Evolutionary conservation across 495 filamentous ascomycete species (phyloP).

Genomic region (Amniculicola lignicola): DNA sequence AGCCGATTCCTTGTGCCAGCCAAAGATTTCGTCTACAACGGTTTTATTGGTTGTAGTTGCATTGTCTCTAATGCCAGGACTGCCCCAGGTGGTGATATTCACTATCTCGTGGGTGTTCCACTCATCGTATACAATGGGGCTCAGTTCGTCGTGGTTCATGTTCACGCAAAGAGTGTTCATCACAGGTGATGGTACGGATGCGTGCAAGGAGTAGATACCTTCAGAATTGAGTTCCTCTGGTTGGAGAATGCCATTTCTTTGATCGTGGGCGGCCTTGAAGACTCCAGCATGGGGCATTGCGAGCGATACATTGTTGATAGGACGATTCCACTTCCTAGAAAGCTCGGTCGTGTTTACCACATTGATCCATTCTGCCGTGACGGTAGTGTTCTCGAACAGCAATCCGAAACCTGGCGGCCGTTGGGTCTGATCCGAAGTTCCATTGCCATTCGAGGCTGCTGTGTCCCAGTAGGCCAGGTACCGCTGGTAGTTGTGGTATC

Average conservation of each 20-base stretch:
- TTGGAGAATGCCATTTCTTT: slow-evolving; percentile 61
- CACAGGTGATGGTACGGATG: slow-evolving; percentile 61
- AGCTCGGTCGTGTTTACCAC: slow-evolving; percentile 46
- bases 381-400: slow-evolving; percentile 63
- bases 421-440: slow-evolving; percentile 39
- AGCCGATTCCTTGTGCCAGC: slow-evolving; percentile 46
- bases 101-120: slow-evolving; percentile 50
- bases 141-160: slow-evolving; percentile 55
- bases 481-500: slow-evolving; percentile 53
- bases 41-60: slow-evolving; percentile 51
- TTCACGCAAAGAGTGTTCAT: slow-evolving; percentile 69
- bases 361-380: slow-evolving; percentile 60
- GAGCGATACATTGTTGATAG: slow-evolving; percentile 70
- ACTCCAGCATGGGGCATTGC: slow-evolving; percentile 71
- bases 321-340: slow-evolving; percentile 48
- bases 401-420: slow-evolving; percentile 56
- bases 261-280: slow-evolving; percentile 56
- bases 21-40: slow-evolving; percentile 65
- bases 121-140: slow-evolving; percentile 57
- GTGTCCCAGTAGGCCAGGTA: slow-evolving; percentile 51
- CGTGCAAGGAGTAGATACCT: slow-evolving; percentile 61
- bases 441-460: slow-evolving; percentile 41
- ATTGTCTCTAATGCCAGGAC: slow-evolving; percentile 13
- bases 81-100: slow-evolving; percentile 37
- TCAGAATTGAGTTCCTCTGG: slow-evolving; percentile 61